Evolutionary conservation across 2,329 filamentous ascomycete genomes (phyloP), one percentile per base, ranked within the genome.

Genomic region (Colletotrichum sp.): DNA sequence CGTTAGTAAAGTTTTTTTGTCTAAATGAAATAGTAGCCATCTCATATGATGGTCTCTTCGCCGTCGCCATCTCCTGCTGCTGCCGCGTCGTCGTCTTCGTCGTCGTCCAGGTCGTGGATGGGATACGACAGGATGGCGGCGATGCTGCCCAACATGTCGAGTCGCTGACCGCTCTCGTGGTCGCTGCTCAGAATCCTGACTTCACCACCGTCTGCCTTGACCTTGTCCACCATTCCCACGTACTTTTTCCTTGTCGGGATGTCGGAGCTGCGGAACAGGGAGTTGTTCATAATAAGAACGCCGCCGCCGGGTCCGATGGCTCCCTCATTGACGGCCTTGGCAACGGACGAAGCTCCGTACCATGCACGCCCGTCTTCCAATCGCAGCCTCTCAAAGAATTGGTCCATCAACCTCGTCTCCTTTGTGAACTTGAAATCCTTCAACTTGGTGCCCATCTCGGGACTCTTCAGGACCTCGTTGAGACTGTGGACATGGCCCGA

Each of bases 111-210:
- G 79, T 98, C 96, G 21, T 91, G 87, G 49, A 99, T 90, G 0
- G 97, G 96, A 83, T 96, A 99, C 15, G 96, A 98, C 78, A 98
- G 87, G 32, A 98, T 94, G 2, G 96, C 96, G 18, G 96, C 97
- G 77, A 99, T 94, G 21, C 96, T 95, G 2, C 97, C 96, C 76
- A 99, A 84, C 15, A 93, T 94, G 79, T 96, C 95, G 16, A 99
- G 85, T 76, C 96, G 89, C 86, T 94, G 94, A 1, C 97, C 97
- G 83, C 96, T 98, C 87, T 98, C 96, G 84, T 99, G 96, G 81
- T 98, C 94, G 80, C 95, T 96, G 84, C 96, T 99, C 32, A 99
- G 86, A n/a, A 99, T 92, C 70, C 95, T 89, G 1, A 95, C 95
- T 79, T 98, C 96, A 2, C 96, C 97, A 7, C 96, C 97, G 78